Conservation (phyloP, 352 stramenopile species). For the Phytophthora foliorum region DNA sequence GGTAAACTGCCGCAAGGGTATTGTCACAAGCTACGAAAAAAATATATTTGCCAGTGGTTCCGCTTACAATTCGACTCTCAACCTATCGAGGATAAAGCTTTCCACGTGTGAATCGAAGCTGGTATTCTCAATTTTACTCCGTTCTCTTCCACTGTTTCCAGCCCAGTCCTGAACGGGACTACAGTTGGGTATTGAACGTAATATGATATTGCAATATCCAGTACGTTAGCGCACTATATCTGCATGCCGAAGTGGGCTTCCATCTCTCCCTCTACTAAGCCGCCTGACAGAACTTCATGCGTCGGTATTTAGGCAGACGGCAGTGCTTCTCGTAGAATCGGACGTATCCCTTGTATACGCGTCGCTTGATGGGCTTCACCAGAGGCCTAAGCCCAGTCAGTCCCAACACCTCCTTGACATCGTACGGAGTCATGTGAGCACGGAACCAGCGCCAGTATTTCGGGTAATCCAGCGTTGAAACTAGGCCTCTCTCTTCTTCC, state of each 20-base stretch:
- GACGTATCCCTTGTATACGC: constrained; percentile 27
- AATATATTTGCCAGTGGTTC: no score
- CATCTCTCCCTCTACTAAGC: no score
- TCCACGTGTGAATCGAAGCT: no score
- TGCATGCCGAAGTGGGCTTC: no score
- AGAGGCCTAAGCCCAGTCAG: constrained; percentile 3
- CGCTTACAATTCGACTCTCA: no score
- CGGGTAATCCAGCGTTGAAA: constrained; percentile 1
- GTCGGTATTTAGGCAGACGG: constrained; percentile 8
- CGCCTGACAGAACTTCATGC: constrained; percentile 11
- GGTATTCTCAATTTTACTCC: no score
- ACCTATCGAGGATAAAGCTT: no score
- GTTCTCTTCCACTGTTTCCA: no score
- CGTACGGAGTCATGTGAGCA: constrained; percentile 8
- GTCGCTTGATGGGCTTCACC: constrained; percentile 20
- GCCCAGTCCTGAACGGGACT: no score
- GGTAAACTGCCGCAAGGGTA: background rate
- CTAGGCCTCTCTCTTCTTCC: constrained; percentile 18
- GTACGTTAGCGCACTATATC: background rate
- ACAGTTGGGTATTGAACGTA: no score
- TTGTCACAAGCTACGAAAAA: constrained; percentile 4
- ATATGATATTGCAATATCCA: no score
- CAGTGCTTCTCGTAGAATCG: constrained; percentile 23
- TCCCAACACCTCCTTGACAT: constrained; percentile 15
- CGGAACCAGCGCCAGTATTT: constrained; percentile 19